Conservation (phyloP, 2,329 filamentous ascomycete genomes). For the Aspergillus chevalieri region DNA sequence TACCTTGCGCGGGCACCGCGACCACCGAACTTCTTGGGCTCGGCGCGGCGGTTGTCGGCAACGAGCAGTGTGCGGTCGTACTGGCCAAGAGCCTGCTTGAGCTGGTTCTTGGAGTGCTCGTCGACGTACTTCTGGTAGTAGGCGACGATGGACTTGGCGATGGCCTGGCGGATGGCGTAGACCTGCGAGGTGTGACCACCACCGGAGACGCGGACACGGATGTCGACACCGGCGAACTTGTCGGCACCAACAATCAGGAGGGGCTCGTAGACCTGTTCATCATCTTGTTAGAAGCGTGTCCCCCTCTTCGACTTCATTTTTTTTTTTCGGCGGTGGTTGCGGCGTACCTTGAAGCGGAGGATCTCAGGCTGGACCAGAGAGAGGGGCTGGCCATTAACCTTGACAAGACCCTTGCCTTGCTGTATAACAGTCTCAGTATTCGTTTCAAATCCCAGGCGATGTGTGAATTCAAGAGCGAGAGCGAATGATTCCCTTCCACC, state of each 20-base stretch:
- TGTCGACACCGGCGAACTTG: constrained; percentile 95
- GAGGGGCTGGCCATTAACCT: constrained; percentile 97
- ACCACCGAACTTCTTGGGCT: constrained; percentile 90
- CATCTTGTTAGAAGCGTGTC: constrained; percentile 7
- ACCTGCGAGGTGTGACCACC: constrained; percentile 97
- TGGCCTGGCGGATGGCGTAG: constrained; percentile 98
- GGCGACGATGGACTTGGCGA: constrained; percentile 92
- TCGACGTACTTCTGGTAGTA: constrained; percentile 99
- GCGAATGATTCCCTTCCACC: neutral
- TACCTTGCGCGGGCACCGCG: constrained; percentile 90
- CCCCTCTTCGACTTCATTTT: constrained; percentile 3
- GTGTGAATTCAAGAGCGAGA: constrained; percentile 3
- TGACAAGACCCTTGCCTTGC: constrained; percentile 84
- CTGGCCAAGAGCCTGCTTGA: constrained; percentile 93
- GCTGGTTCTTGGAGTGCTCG: constrained; percentile 99
- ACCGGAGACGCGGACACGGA: constrained; percentile 90
- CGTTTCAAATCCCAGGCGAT: constrained; percentile 8
- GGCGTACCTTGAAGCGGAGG: constrained; percentile 85
- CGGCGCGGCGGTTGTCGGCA: constrained; percentile 96
- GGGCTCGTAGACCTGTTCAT: constrained; percentile 83
- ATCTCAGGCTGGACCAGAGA: constrained; percentile 91
- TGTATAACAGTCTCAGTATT: constrained; percentile 34
- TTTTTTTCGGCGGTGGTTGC: constrained; percentile 2
- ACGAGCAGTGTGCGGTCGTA: constrained; percentile 97
- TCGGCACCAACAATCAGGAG: constrained; percentile 94